Percentiles rank a stretch among this genome's conserved stretches.
Evolutionary conservation across 345 rosid species (phyloP).

Genomic region (Linum lewisii): DNA sequence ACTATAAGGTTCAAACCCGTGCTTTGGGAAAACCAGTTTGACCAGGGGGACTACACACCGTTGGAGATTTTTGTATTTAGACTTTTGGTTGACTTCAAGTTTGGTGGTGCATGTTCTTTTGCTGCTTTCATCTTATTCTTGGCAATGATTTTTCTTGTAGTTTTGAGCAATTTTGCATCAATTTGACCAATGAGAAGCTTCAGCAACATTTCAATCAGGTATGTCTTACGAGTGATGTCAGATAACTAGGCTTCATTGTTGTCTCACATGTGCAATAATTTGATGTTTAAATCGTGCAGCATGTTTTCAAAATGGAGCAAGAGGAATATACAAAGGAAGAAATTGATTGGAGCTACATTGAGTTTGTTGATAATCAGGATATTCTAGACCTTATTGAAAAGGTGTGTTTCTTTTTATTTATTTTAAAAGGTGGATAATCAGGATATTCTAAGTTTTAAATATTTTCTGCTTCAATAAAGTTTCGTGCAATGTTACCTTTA

Average conservation of each 20-base stretch:
- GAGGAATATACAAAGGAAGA: slow-evolving; percentile 94
- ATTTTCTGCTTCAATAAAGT: not conserved
- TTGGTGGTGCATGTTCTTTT: slow-evolving; percentile 12
- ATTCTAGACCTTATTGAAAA: slow-evolving; percentile 93
- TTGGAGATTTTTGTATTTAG: not conserved
- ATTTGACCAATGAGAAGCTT: slow-evolving; percentile 96
- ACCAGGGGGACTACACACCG: not conserved
- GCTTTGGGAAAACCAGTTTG: not conserved
- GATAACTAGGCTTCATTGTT: slow-evolving; percentile 14
- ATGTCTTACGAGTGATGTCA: slow-evolving; percentile 15
- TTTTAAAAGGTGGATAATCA: slow-evolving; percentile 82
- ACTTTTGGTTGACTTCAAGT: not conserved
- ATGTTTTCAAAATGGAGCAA: slow-evolving; percentile 99
- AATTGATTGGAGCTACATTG: slow-evolving; percentile 99
- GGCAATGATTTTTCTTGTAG: slow-evolving; percentile 38
- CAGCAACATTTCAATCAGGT: slow-evolving; percentile 99
- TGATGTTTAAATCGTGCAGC: slow-evolving; percentile 43
- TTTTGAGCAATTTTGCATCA: slow-evolving; percentile 99
- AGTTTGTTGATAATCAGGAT: slow-evolving; percentile 90
- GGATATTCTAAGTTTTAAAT: slow-evolving; percentile 34
- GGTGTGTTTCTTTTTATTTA: slow-evolving; percentile 38
- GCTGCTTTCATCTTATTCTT: slow-evolving; percentile 14
- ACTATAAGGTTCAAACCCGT: not conserved
- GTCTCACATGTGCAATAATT: slow-evolving; percentile 9
- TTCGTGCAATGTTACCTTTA: not conserved